A percentile compares a stretch with the other conserved stretches of the same genome.
These are phyloP conservation scores for Dryas drummondii DNA, from an alignment of 306 rosid species.

Conservation along the genomic window DNA sequence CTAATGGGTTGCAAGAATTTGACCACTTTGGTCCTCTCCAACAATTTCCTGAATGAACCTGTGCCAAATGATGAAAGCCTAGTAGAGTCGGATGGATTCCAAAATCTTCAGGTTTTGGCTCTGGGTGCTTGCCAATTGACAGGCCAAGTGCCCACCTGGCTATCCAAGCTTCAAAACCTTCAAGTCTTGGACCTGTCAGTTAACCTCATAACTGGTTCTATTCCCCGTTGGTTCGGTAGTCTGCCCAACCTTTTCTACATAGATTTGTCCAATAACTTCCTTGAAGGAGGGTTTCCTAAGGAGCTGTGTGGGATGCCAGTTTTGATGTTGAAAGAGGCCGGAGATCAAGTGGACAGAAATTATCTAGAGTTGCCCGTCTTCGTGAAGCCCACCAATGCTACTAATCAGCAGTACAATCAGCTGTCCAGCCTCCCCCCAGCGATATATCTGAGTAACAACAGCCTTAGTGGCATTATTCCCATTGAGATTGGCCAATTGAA, in stretches of 20 bases:
- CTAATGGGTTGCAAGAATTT: conserved; percentile 65
- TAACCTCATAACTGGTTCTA: conserved; percentile 56
- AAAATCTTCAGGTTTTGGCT: conserved; percentile 59
- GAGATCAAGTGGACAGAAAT: conserved; percentile 44
- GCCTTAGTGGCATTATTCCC: conserved; percentile 65
- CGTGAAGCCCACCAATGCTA: conserved; percentile 62
- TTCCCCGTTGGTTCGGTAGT: conserved; percentile 71
- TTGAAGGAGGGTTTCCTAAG: conserved; percentile 61
- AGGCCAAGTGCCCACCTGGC: conserved; percentile 80
- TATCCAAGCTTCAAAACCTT: conserved; percentile 54
- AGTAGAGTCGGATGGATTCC: conserved; percentile 57
- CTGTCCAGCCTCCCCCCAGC: conserved; percentile 78
- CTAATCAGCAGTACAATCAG: conserved; percentile 74
- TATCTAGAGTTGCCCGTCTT: conserved; percentile 84
- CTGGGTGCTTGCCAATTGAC: conserved; percentile 72
- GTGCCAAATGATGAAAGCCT: conserved; percentile 54
- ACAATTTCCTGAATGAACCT: conserved; percentile 47
- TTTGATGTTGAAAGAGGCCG: conserved; percentile 45
- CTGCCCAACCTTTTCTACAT: conserved; percentile 74
- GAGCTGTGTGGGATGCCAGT: conserved; percentile 57
- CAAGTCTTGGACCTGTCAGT: conserved; percentile 76
- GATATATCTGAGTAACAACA: conserved; percentile 60
- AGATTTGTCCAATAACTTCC: conserved; percentile 63
- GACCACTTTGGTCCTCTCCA: conserved; percentile 61
- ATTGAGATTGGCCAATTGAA: conserved; percentile 58